Conservation (phyloP, 2,329 filamentous ascomycete species). For the Stagonosporopsis cucurbitacearum region DNA sequence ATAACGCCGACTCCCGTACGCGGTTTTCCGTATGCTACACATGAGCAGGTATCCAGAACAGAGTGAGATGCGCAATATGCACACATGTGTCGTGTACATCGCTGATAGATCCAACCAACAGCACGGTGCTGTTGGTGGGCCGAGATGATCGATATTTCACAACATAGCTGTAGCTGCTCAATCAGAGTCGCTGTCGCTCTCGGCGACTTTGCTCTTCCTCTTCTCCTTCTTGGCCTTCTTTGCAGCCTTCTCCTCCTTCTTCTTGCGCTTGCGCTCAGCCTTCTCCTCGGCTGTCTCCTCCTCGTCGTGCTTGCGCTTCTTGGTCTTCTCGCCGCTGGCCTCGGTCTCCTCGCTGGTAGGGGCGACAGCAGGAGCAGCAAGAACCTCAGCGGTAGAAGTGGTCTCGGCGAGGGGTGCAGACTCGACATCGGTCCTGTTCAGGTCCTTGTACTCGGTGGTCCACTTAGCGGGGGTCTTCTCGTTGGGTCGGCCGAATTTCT, state of each 20-base stretch:
- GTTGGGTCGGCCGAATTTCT: slow-evolving; percentile 92
- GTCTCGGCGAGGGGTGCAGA: slow-evolving; percentile 39
- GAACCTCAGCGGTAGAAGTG: slow-evolving; percentile 44
- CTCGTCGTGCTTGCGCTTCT: slow-evolving; percentile 58
- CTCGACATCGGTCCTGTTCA: slow-evolving; percentile 36
- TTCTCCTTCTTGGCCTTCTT: slow-evolving; percentile 47
- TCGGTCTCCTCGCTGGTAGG: slow-evolving; percentile 48
- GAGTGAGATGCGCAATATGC: slow-evolving; percentile 32
- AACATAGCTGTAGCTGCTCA: slow-evolving; percentile 24
- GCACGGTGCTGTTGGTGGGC: slow-evolving; percentile 21
- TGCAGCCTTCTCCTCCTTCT: slow-evolving; percentile 70
- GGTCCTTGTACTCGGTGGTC: slow-evolving; percentile 93
- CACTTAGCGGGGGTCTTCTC: slow-evolving; percentile 93
- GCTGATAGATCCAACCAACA: slow-evolving; percentile 22
- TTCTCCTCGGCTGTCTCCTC: slow-evolving; percentile 56
- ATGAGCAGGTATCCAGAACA: slow-evolving; percentile 39
- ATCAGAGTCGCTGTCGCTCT: slow-evolving; percentile 42
- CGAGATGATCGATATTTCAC: slow-evolving; percentile 25
- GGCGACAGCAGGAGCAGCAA: slow-evolving; percentile 45
- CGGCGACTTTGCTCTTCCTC: slow-evolving; percentile 40
- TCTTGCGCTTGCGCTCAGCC: slow-evolving; percentile 65
- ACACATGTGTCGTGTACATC: slow-evolving; percentile 26
- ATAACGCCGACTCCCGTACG: slow-evolving; percentile 42
- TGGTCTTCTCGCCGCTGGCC: slow-evolving; percentile 41
- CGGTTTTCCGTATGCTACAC: slow-evolving; percentile 47